Conservation (phyloP, 225 moss, liverwort and hornwort genomes). For the Thuidium tamariscinum region DNA sequence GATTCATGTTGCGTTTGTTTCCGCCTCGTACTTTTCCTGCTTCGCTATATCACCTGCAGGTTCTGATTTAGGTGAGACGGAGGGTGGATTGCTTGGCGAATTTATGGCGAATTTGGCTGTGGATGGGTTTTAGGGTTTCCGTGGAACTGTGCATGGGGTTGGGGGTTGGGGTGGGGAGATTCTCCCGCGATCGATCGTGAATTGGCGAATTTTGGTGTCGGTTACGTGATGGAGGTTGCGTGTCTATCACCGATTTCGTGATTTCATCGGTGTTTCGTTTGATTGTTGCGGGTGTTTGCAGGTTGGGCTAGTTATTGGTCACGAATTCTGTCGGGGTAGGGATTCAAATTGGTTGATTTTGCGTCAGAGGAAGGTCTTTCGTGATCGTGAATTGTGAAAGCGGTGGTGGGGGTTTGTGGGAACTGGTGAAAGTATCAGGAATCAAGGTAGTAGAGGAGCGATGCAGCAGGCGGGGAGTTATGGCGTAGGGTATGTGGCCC, state of each 20-base stretch:
- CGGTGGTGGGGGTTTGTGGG: neutral
- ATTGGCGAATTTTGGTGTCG: neutral
- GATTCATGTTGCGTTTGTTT: neutral
- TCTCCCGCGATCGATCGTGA: neutral
- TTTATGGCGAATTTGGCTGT: neutral
- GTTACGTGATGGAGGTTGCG: neutral
- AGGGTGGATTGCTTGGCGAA: neutral
- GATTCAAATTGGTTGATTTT: neutral
- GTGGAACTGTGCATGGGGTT: neutral
- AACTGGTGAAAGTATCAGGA: neutral
- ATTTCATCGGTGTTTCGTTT: neutral
- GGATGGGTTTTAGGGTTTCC: slow-evolving; percentile 10
- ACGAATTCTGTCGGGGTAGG: neutral
- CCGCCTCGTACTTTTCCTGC: neutral
- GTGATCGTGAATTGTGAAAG: neutral
- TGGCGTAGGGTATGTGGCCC: slow-evolving; percentile 40
- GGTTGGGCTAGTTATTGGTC: neutral
- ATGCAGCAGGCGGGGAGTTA: slow-evolving; percentile 62
- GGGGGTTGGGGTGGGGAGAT: neutral
- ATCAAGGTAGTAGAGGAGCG: neutral
- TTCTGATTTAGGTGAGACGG: neutral
- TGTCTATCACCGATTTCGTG: neutral
- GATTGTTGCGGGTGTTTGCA: neutral
- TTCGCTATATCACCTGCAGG: neutral
- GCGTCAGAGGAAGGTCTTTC: neutral